Evolutionary conservation across 768 basidiomycete species (phyloP).

Genomic region (Albatrellus ellisii): DNA sequence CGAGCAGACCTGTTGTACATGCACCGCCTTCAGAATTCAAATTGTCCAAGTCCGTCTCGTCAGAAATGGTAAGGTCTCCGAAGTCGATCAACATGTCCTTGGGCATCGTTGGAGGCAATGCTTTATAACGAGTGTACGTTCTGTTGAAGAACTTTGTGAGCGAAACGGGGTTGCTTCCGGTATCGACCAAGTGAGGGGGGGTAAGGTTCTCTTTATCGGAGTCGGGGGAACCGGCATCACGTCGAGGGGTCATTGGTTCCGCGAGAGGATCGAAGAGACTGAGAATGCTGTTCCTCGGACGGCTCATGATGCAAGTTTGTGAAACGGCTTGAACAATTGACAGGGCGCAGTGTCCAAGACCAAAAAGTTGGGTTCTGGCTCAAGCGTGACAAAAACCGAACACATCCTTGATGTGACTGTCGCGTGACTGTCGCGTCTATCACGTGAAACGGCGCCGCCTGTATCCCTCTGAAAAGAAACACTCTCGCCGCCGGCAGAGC

Average conservation of each 20-base stretch:
- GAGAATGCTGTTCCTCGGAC: constrained; percentile 12
- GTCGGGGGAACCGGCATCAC: constrained; percentile 8
- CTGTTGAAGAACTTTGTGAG: constrained; percentile 14
- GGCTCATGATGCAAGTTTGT: constrained; percentile 7
- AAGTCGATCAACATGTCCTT: constrained; percentile 10
- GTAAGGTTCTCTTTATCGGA: constrained; percentile 12
- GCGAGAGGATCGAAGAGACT: constrained; percentile 12
- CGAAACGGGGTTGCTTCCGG: constrained; percentile 5
- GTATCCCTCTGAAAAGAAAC: too few species aligned
- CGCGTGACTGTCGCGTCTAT: too few species aligned
- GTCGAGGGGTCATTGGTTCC: not conserved
- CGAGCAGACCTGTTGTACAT: too few species aligned
- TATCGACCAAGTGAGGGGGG: not conserved
- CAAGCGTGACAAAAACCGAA: too few species aligned
- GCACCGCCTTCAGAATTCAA: not conserved
- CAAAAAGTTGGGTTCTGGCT: too few species aligned
- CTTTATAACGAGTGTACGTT: constrained; percentile 8
- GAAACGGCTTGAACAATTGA: too few species aligned
- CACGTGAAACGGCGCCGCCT: too few species aligned
- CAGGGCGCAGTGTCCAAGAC: too few species aligned
- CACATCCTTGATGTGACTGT: too few species aligned
- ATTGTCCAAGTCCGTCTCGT: not conserved
- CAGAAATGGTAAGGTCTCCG: constrained; percentile 1
- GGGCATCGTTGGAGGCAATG: constrained; percentile 1
- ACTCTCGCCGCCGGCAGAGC: too few species aligned